Conservation (phyloP, 441 rosid genomes). For the Euphorbia celastroides region DNA sequence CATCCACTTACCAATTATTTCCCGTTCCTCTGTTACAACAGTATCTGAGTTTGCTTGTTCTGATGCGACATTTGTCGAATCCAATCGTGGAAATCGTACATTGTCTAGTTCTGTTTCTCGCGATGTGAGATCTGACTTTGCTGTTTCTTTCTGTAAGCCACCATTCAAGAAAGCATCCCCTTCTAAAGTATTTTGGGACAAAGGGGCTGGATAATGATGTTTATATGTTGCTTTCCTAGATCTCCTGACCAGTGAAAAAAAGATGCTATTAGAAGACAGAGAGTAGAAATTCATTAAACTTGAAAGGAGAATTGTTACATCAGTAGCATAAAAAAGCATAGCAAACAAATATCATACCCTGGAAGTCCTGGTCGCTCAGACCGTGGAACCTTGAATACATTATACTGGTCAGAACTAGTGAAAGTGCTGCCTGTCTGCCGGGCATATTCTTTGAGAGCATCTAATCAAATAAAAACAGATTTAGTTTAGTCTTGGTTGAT, state of each 20-base stretch:
- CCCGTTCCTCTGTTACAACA: slow-evolving; percentile 23
- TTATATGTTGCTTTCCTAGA: slow-evolving; percentile 36
- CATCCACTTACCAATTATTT: slow-evolving; percentile 35
- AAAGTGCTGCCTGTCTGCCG: slow-evolving; percentile 51
- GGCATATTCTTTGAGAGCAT: slow-evolving; percentile 62
- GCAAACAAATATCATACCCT: slow-evolving; percentile 30
- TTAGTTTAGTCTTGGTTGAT: slow-evolving; percentile 7
- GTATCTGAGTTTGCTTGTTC: slow-evolving; percentile 3
- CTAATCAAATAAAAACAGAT: slow-evolving; percentile 27
- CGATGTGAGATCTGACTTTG: slow-evolving; percentile 19
- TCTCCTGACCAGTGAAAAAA: slow-evolving; percentile 37
- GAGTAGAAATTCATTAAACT: slow-evolving; percentile 8
- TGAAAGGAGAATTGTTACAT: slow-evolving; percentile 2
- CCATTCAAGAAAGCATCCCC: slow-evolving; percentile 18
- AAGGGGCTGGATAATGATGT: slow-evolving; percentile 33
- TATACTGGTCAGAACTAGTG: slow-evolving; percentile 32
- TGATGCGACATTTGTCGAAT: slow-evolving; percentile 14
- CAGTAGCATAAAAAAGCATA: not conserved
- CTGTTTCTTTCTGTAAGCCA: slow-evolving; percentile 24
- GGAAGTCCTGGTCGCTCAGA: slow-evolving; percentile 61
- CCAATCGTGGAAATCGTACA: slow-evolving; percentile 10
- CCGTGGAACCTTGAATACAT: slow-evolving; percentile 25
- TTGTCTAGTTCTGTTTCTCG: slow-evolving; percentile 16
- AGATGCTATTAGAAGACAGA: slow-evolving; percentile 1
- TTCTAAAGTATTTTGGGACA: slow-evolving; percentile 31